Evolutionary conservation across 2,329 filamentous ascomycete genomes (phyloP).

Genomic region (Xylariales sp.): DNA sequence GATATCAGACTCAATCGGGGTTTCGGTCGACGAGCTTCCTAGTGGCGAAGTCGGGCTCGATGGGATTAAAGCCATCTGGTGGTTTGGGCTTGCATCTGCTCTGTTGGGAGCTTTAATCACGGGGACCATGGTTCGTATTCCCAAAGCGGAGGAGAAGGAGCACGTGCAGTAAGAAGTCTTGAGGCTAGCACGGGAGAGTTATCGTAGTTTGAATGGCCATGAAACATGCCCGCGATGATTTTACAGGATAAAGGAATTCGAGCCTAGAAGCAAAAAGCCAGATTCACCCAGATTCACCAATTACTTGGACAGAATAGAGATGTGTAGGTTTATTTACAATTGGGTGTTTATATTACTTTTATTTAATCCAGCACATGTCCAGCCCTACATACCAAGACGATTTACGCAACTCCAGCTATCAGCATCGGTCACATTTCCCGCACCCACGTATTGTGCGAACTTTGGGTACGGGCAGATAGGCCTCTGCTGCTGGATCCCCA

Average conservation of each 20-base stretch:
- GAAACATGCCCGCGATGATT: too few relatives aligned
- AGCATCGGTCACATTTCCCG: constrained; percentile 15
- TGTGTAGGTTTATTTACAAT: too few relatives aligned
- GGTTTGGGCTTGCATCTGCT: constrained; percentile 16
- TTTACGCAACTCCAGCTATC: constrained; percentile 19
- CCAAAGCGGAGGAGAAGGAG: constrained; percentile 18
- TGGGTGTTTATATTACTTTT: too few relatives aligned
- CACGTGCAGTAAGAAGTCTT: constrained; percentile 14
- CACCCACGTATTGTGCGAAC: constrained; percentile 19
- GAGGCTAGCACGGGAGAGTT: too few relatives aligned
- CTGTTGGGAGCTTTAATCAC: constrained; percentile 15
- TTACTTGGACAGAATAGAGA: too few relatives aligned
- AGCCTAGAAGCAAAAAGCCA: too few relatives aligned
- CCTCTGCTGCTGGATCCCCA: constrained; percentile 19
- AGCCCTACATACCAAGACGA: too few relatives aligned
- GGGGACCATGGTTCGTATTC: constrained; percentile 14
- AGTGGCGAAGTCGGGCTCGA: constrained; percentile 16
- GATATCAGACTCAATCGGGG: constrained; percentile 26
- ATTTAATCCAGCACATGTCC: too few relatives aligned
- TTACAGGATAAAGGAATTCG: too few relatives aligned
- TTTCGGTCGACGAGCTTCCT: constrained; percentile 14
- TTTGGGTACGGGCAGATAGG: constrained; percentile 23
- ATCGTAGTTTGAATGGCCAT: too few relatives aligned
- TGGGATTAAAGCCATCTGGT: constrained; percentile 18
- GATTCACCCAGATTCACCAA: too few relatives aligned